A percentile compares a stretch with the other conserved stretches of the same genome.
Evolutionary conservation across 1,139 yeast genomes (phyloP).

Genomic region (Chernovozyma aurita): DNA sequence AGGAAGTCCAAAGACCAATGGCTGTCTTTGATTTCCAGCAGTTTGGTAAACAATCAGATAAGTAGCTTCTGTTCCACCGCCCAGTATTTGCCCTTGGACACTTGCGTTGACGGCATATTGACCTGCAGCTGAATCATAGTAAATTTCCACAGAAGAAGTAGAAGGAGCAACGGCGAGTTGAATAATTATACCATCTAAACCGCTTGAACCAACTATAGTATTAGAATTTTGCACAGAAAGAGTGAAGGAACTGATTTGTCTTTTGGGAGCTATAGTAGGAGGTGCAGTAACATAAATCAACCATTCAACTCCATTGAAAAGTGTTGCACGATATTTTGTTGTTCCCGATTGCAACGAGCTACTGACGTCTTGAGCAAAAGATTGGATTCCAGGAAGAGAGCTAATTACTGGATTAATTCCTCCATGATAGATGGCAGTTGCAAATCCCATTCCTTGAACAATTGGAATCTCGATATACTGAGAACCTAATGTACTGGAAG

Average conservation of each 20-base stretch:
- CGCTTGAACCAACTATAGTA: slow-evolving; percentile 1
- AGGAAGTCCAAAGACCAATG: slow-evolving; percentile 65
- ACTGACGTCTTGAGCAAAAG: slow-evolving; percentile 45
- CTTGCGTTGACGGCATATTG: slow-evolving; percentile 32
- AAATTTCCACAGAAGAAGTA: slow-evolving; percentile 19
- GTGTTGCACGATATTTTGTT: slow-evolving; percentile 53
- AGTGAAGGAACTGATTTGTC: slow-evolving; percentile 25
- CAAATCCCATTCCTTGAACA: slow-evolving; percentile 78
- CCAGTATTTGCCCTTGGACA: slow-evolving; percentile 23
- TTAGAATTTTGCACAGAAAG: slow-evolving; percentile 4
- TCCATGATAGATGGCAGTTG: slow-evolving; percentile 61
- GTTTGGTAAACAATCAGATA: slow-evolving; percentile 52
- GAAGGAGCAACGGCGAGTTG: slow-evolving; percentile 52
- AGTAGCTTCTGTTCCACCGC: slow-evolving; percentile 34
- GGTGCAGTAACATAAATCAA: slow-evolving; percentile 50
- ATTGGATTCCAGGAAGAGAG: slow-evolving; percentile 49
- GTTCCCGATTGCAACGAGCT: slow-evolving; percentile 33
- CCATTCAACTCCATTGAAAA: slow-evolving; percentile 53
- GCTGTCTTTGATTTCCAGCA: slow-evolving; percentile 50
- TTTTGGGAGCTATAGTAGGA: slow-evolving; percentile 20
- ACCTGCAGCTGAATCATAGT: slow-evolving; percentile 35
- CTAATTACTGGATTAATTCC: slow-evolving; percentile 49
- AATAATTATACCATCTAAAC: slow-evolving; percentile 45
- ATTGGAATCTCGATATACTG: slow-evolving; percentile 39
- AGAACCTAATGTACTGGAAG: slow-evolving; percentile 15